phyloP scores from a whole-genome alignment of 1,139 yeast species.

The Citeromyces siamensis region DNA sequence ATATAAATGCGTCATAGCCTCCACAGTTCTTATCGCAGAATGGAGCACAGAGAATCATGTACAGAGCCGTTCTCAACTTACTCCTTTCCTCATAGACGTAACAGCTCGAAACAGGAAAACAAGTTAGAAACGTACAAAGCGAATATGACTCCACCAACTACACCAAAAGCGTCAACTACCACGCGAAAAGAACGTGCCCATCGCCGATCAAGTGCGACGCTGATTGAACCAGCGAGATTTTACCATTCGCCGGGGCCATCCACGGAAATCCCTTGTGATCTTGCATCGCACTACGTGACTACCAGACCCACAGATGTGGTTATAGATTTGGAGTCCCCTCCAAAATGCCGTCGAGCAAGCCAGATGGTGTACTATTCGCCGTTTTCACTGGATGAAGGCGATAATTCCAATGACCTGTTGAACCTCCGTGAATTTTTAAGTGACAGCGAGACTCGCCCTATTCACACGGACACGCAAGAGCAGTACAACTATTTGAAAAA shows the following conservation, averaged over 20 bases:
- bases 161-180: not conserved
- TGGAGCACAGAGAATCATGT: conserved; percentile 3
- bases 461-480: not conserved
- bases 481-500: not conserved
- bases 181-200: not conserved
- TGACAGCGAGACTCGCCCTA: not conserved
- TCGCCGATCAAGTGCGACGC: not conserved
- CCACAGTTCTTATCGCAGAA: not conserved
- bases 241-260: not conserved
- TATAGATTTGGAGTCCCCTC: conserved; percentile 11
- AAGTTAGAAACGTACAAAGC: not conserved
- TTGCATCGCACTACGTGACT: conserved; percentile 1
- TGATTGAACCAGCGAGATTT: not conserved
- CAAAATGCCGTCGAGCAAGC: not conserved
- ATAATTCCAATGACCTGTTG: not conserved
- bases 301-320: conserved; percentile 7
- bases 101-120: not conserved
- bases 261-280: not conserved
- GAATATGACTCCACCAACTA: conserved; percentile 1
- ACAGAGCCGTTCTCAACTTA: not conserved
- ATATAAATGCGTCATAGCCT: conserved; percentile 1
- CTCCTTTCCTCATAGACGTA: not conserved
- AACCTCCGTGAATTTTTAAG: not conserved
- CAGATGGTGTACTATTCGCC: not conserved
- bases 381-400: not conserved